These are phyloP conservation scores for Mycena venus DNA, from an alignment of 768 basidiomycete species.

Conservation along the genomic window DNA sequence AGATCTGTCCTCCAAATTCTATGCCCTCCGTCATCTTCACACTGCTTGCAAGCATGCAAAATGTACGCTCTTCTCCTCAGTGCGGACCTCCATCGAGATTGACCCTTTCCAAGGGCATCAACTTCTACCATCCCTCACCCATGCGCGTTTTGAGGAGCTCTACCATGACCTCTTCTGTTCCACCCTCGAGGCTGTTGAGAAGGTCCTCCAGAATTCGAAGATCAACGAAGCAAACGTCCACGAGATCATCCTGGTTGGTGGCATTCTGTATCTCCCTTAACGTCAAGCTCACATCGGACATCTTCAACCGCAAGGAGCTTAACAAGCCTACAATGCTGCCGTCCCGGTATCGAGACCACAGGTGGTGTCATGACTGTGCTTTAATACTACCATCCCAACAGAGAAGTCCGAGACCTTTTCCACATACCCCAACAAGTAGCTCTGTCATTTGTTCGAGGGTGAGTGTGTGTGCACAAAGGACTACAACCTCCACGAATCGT, in stretches of 20 bases:
- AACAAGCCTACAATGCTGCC: slow-evolving; percentile 99
- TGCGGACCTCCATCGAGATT: too few relatives aligned
- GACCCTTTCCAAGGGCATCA: slow-evolving; percentile 96
- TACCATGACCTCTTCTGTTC: slow-evolving; percentile 96
- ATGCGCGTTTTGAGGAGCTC: slow-evolving; percentile 97
- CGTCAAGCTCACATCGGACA: slow-evolving; percentile 98
- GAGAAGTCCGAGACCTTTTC: too few relatives aligned
- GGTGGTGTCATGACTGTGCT: slow-evolving; percentile 98
- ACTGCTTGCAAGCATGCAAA: too few relatives aligned
- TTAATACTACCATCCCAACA: slow-evolving; percentile 99
- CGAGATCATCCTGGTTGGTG: slow-evolving; percentile 98
- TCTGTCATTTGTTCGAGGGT: slow-evolving; percentile 98
- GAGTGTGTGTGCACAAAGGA: slow-evolving; percentile 98
- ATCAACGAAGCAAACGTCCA: too few relatives aligned
- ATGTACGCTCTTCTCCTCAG: slow-evolving; percentile 96
- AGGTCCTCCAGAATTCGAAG: too few relatives aligned
- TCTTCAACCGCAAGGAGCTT: slow-evolving; percentile 99
- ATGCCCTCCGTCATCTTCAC: too few relatives aligned
- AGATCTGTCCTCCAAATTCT: too few relatives aligned
- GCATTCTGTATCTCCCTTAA: too few relatives aligned
- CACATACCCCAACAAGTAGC: slow-evolving; percentile 99
- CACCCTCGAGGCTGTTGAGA: slow-evolving; percentile 95
- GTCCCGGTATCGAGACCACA: slow-evolving; percentile 99
- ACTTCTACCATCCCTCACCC: slow-evolving; percentile 98
- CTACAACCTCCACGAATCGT: slow-evolving; percentile 98